phyloP scores from a whole-genome alignment of 148 eudicot species.

The Camellia japonica region DNA sequence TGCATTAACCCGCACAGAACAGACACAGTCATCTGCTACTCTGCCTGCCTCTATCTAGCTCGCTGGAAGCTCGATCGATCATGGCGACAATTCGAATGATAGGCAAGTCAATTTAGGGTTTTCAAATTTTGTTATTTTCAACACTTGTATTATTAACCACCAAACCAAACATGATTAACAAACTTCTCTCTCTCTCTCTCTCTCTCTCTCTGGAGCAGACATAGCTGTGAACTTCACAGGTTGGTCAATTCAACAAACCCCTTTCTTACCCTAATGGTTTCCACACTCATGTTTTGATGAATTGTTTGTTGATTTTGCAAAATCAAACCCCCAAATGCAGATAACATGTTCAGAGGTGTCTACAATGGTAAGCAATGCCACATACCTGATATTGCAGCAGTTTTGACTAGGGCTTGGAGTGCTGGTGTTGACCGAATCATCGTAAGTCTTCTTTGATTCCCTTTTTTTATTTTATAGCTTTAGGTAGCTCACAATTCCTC shows the following conservation, averaged over 20 bases:
- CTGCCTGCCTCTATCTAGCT: constrained; percentile 7
- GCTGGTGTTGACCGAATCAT: constrained; percentile 91
- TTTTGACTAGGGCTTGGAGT: constrained; percentile 79
- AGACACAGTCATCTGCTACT: background rate
- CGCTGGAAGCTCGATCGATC: constrained; percentile 6
- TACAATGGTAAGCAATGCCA: constrained; percentile 75
- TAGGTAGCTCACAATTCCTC: background rate
- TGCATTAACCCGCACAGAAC: too few relatives aligned
- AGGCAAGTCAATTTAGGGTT: constrained; percentile 47
- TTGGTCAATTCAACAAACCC: constrained; percentile 28
- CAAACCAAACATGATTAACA: background rate
- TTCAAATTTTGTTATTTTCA: background rate
- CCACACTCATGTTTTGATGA: background rate
- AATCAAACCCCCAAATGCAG: constrained; percentile 27
- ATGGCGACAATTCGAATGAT: constrained; percentile 85
- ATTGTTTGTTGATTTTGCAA: constrained; percentile 6
- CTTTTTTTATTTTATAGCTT: background rate
- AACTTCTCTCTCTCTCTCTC: background rate
- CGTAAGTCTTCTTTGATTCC: constrained; percentile 31
- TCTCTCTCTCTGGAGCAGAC: constrained; percentile 39
- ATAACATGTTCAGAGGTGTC: constrained; percentile 90
- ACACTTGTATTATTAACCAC: background rate
- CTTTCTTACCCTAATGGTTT: background rate
- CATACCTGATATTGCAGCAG: constrained; percentile 46
- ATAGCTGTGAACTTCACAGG: constrained; percentile 98